These are phyloP conservation scores for Pisolithus microcarpus DNA, from an alignment of 768 basidiomycete genomes.

Conservation along the genomic window DNA sequence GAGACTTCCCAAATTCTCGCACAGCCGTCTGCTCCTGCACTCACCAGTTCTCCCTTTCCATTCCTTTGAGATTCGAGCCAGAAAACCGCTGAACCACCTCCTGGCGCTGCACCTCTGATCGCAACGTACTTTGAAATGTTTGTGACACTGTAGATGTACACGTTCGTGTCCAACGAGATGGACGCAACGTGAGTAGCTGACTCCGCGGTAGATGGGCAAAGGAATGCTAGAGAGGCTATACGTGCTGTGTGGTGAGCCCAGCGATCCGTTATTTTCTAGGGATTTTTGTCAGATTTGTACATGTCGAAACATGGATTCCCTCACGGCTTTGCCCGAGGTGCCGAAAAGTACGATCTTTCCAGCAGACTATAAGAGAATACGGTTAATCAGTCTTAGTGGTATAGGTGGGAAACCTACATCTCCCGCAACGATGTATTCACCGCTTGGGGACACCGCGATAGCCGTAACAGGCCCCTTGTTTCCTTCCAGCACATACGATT, in stretches of 20 bases:
- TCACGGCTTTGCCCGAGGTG: conserved; percentile 55
- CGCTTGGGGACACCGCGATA: conserved; percentile 76
- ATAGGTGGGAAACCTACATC: conserved; percentile 53
- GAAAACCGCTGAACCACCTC: conserved; percentile 74
- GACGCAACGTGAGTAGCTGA: conserved; percentile 63
- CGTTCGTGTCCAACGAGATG: conserved; percentile 87
- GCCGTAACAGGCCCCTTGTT: conserved; percentile 59
- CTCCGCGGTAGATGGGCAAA: conserved; percentile 37
- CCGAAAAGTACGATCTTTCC: conserved; percentile 81
- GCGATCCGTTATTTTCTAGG: conserved; percentile 57
- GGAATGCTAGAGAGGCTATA: conserved; percentile 55
- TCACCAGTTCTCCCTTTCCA: conserved; percentile 51
- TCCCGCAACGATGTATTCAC: conserved; percentile 67
- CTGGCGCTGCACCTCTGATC: conserved; percentile 80
- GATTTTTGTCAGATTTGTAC: not conserved
- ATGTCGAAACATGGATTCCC: conserved; percentile 1
- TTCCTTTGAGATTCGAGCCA: conserved; percentile 47
- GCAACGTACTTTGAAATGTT: conserved; percentile 56
- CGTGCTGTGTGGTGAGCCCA: conserved; percentile 88
- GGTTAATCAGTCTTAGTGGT: not conserved
- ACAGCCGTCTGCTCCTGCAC: conserved; percentile 77
- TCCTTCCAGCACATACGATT: conserved; percentile 51
- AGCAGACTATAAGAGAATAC: conserved; percentile 43
- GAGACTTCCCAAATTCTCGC: conserved; percentile 63
- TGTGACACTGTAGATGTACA: conserved; percentile 77